Base-by-base conservation (phyloP, 23 red algal genomes). In the Chondrus crispus region DNA sequence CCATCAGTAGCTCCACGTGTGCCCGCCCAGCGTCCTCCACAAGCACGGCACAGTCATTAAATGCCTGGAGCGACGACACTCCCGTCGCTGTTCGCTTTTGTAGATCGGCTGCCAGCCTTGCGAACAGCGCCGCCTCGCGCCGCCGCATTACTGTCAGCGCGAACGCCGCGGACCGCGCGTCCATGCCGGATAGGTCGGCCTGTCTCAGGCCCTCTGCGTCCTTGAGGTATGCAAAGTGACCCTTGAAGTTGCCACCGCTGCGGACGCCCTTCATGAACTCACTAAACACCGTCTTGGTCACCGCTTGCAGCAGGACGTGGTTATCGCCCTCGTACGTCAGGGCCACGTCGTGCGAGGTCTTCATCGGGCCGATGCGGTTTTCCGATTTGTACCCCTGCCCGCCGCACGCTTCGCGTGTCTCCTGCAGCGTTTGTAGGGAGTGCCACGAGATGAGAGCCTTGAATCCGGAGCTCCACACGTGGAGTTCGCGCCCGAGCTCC, bases 241-340 rank as follows among this genome's bases (percentile, higher is more conserved):
- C 69, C 11, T 46, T 24, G 72, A 81, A 86, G 3, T 68, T 38
- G 50, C 47, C 53, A 20, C 74, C 83, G 26, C 62, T 49, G 42
- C 74, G 80, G 5, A 80, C 72, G 10, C 92, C 82, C 1, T 30
- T 60, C 1, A 87, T 11, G 45, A 88, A 94, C 36, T 74, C 84
- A 68, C 82, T 52, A 13, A 94, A 73, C 22, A 79, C 47, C 2
- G 75, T 51, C 71, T 87, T 94, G 32, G 92, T 87, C 22, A 94
- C 92, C 40, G 95, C 94, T 81, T 99, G 97, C 13, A 99, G 50
- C 24, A 99, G 57, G 29, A 99, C 93, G 36, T 87, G 82, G 72
- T 99, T 99, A 73, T 95, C 94, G 50, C 97, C 97, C 32, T 99
- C 97, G 48, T 93, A 99, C 28, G 97, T 99, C 28, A 87, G n/a